Conservation (phyloP, 306 rosid species). For the Cotoneaster glaucophyllus region DNA sequence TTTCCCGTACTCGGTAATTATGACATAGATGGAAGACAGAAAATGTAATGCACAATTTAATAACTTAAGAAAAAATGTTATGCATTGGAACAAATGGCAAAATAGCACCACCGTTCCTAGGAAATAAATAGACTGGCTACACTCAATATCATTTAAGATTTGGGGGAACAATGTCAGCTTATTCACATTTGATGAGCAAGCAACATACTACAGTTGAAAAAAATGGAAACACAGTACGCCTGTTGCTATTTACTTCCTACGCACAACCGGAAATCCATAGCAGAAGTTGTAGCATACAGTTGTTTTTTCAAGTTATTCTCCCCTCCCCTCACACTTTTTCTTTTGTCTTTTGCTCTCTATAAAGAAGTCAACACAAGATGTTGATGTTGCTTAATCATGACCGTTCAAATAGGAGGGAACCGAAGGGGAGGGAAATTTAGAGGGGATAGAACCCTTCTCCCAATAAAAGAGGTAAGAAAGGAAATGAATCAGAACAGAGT, state of each 20-base stretch:
- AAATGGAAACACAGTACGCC: not conserved
- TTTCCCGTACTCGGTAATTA: not conserved
- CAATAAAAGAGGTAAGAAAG: not conserved
- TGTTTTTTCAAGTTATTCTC: not conserved
- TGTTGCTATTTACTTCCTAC: not conserved
- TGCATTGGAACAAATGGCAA: not conserved
- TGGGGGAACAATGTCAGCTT: not conserved
- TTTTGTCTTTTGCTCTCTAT: too few relatives aligned
- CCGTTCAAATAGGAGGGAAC: rapidly evolving
- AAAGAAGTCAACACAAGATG: too few relatives aligned
- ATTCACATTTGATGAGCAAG: not conserved
- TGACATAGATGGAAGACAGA: not conserved
- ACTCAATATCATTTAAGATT: not conserved
- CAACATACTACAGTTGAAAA: not conserved
- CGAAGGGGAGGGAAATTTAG: too few relatives aligned
- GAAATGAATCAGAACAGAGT: not conserved
- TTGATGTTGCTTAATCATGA: too few relatives aligned
- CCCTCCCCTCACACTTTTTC: too few relatives aligned
- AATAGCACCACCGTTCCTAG: not conserved
- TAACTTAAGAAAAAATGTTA: not conserved
- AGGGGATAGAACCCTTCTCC: not conserved
- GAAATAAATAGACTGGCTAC: not conserved
- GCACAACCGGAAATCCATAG: not conserved
- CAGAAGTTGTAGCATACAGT: not conserved
- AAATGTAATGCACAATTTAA: not conserved